phyloP scores from a whole-genome alignment of 306 rosid species.

The Cicer judaicum region DNA sequence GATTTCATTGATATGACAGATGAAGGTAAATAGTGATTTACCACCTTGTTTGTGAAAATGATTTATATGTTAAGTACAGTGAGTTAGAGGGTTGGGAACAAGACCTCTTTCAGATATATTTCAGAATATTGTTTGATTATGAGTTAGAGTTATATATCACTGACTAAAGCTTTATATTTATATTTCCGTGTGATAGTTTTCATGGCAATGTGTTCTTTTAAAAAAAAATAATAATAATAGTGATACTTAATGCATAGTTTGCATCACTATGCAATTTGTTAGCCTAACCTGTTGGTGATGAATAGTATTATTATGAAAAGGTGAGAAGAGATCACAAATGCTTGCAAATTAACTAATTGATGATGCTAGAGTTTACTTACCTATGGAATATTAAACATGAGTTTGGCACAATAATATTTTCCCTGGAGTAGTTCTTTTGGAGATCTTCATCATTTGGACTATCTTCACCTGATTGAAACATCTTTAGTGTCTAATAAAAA shows the following conservation, averaged over 20 bases:
- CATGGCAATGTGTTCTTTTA: not conserved
- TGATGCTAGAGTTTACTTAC: not conserved
- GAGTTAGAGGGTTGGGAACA: not conserved
- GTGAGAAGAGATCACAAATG: not conserved
- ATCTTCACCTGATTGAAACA: slow-evolving; percentile 13
- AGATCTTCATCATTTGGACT: not conserved
- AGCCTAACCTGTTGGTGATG: slow-evolving; percentile 12
- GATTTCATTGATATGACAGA: slow-evolving; percentile 98
- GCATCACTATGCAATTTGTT: not conserved
- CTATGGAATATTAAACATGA: not conserved
- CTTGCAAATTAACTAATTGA: slow-evolving; percentile 10
- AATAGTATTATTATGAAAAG: not conserved
- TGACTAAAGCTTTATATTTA: slow-evolving; percentile 8
- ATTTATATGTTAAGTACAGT: slow-evolving; percentile 27
- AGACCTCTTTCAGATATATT: slow-evolving; percentile 34
- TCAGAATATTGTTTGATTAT: slow-evolving; percentile 28
- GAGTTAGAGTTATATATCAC: slow-evolving; percentile 24
- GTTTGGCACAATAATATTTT: not conserved
- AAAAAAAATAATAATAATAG: not conserved
- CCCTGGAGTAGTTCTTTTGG: not conserved
- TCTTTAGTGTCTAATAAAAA: slow-evolving; percentile 11
- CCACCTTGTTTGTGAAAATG: slow-evolving; percentile 34
- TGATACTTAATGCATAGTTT: slow-evolving; percentile 5
- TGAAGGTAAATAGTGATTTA: slow-evolving; percentile 69
- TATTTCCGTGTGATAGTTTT: slow-evolving; percentile 9